A percentile compares a stretch with the other conserved stretches of the same genome.
Evolutionary conservation across 1,139 yeast species (phyloP).

Genomic region (Diutina pseudorugosa): DNA sequence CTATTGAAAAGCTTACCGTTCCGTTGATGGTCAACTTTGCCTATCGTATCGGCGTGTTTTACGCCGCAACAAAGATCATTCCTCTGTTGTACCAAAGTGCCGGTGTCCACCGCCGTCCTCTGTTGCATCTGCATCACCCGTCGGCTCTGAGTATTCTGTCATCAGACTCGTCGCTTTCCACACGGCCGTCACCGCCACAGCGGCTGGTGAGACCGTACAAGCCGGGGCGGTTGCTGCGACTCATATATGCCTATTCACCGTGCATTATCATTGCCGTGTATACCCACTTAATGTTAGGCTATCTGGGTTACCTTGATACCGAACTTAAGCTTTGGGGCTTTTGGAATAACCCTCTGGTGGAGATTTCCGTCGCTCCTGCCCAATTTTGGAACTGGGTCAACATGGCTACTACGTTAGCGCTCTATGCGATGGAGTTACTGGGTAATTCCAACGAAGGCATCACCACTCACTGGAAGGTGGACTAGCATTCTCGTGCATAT

Average conservation of each 20-base stretch:
- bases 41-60: conserved; percentile 76
- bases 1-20: conserved; percentile 66
- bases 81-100: conserved; percentile 53
- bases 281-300: conserved; percentile 86
- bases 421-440: conserved; percentile 66
- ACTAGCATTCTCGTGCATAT: conserved; percentile 6
- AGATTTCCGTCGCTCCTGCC: conserved; percentile 58
- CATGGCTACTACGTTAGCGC: conserved; percentile 64
- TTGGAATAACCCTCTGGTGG: conserved; percentile 16
- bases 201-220: neutral
- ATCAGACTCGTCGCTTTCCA: neutral
- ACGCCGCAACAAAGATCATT: conserved; percentile 87
- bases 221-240: conserved; percentile 24
- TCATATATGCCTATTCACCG: conserved; percentile 82
- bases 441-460: conserved; percentile 17
- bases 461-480: conserved; percentile 17
- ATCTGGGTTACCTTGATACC: conserved; percentile 63
- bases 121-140: conserved; percentile 1
- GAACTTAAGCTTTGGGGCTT: conserved; percentile 50
- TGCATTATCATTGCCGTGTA: conserved; percentile 89
- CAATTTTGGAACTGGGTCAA: conserved; percentile 97
- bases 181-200: neutral
- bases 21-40: conserved; percentile 74
- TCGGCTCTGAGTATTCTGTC: neutral
- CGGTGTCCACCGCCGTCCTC: conserved; percentile 12